phyloP scores from a whole-genome alignment of 1,284 basidiomycete genomes.

The Inonotus obliquus region DNA sequence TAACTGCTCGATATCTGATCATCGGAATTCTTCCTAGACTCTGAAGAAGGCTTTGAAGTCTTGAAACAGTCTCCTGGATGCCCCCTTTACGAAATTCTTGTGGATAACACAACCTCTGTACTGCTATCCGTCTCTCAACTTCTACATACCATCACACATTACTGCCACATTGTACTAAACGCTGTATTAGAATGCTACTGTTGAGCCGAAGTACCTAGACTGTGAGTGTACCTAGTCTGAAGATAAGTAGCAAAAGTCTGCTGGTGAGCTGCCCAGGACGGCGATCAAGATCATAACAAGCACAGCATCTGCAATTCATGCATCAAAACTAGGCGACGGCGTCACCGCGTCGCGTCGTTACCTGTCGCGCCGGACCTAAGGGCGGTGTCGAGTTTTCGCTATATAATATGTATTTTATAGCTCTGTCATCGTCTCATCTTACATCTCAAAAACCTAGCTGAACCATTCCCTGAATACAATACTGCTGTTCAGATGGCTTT shows the following conservation, averaged over 20 bases:
- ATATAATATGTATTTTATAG: conserved; percentile 2
- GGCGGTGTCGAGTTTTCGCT: conserved; percentile 8
- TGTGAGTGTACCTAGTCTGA: background rate
- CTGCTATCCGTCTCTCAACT: background rate
- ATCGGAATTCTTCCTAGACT: conserved; percentile 38
- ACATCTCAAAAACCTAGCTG: background rate
- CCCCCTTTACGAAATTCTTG: background rate
- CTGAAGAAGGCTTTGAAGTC: conserved; percentile 74
- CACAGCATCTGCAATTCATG: background rate
- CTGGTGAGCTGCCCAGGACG: background rate
- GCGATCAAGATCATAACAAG: conserved; percentile 2
- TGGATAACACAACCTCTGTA: background rate
- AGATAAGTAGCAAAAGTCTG: background rate
- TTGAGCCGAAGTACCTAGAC: background rate
- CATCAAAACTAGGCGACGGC: background rate
- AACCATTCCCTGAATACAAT: background rate
- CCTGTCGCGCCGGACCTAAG: conserved; percentile 4
- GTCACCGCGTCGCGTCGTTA: background rate
- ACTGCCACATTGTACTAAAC: background rate
- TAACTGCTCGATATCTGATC: background rate
- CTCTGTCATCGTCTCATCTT: background rate
- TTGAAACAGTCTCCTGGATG: background rate
- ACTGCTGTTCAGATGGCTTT: conserved; percentile 6
- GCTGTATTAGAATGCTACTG: background rate
- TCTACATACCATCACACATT: background rate